Evolutionary conservation across 2,329 filamentous ascomycete genomes (phyloP), one percentile per base, ranked within the genome.

Genomic region (Sarocladium oryzae): DNA sequence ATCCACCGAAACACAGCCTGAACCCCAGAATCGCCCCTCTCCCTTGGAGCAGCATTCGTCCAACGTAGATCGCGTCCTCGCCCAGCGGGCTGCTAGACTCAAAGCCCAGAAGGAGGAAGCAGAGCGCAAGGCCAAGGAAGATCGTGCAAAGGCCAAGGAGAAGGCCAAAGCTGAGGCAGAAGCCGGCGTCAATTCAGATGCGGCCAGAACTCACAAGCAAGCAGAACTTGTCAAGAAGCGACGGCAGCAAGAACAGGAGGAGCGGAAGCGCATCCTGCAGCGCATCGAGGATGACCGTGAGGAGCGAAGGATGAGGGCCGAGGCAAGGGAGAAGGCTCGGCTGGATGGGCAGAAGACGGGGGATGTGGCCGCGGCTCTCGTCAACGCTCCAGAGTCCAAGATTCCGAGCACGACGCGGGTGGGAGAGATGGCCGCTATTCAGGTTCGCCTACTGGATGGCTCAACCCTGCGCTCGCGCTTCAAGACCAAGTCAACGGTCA

Each of bases 381-480:
- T 63, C 33, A 64, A 61, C 18, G 62, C 63, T 3, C 61, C 67
- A 2, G 62, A 65, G 50, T 68, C 61, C 36, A 66, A 59, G 57
- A 45, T 63, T 13, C 59, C 63, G 0, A 62, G 61, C 7, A 60
- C 59, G 4, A 63, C 56, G 16, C 61, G 53, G 30, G 30, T 56
- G 1, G 62, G 65, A 6, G 61, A 61, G 15, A 64, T 64, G 58
- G 64, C 69, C 1, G 79, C 85, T 16, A 71, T 96, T 1, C 89
- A 93, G 60, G 80, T 96, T 16, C 81, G 91, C 7, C 74, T 96
- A 0, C 87, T 95, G 52, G 89, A 96, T 62, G 92, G 92, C 9
- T 85, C 84, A 10, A 90, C 84, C 2, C 79, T 96, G 16, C 82
- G 89, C 36, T 78, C 76, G 3, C 82, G 79, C 16, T 95, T 96